Base-by-base conservation (phyloP, 257 asterid species). In the Orobanche coerulescens region DNA sequence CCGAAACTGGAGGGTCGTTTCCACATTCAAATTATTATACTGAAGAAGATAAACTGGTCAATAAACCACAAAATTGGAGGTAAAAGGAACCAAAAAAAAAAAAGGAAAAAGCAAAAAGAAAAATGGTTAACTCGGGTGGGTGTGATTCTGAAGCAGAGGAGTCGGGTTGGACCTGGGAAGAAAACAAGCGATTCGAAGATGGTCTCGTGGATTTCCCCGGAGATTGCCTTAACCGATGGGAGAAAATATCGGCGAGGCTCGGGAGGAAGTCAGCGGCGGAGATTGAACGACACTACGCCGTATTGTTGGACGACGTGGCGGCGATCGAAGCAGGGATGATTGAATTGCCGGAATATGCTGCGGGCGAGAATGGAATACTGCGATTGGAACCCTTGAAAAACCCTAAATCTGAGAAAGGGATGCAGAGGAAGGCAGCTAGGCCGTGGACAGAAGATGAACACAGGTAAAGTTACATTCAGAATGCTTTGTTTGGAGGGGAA, bases 381-480 rank as follows among this genome's bases (percentile, higher is more conserved):
- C 49, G 62, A 9, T 37, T 62, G 56, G 68, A 44, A 12, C 11
- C 55, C 31, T 33, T 2, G 25, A 43, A 40, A 64, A 55, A 37
- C 65, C 64, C 67, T 49, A 50, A 60, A 11, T 6, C 37, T 30
- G 76, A 46, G 44, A 67, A 58, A 15, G 69, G 1, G 12, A 47
- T 13, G 24, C 66, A 50, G 69, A 64, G 78, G 43, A 72, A 62
- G 62, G 70, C 31, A 2, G 78, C 78, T 0, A 72, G 39, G 10
- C 68, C 81, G 8, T 76, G 81, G 81, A 68, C 78, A 1, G 78
- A 72, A 28, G 73, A 76, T 4, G 81, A 76, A 42, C 81, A 76
- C 24, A 76, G 75, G 81, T 76, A 39, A 10, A 6, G 4, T 58
- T 19, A 16, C 15, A 6, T 5, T 26, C 59, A 46, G 9, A 16